Evolutionary conservation across 495 filamentous ascomycete genomes (phyloP).

Genomic region (Penicillium diatomitis): DNA sequence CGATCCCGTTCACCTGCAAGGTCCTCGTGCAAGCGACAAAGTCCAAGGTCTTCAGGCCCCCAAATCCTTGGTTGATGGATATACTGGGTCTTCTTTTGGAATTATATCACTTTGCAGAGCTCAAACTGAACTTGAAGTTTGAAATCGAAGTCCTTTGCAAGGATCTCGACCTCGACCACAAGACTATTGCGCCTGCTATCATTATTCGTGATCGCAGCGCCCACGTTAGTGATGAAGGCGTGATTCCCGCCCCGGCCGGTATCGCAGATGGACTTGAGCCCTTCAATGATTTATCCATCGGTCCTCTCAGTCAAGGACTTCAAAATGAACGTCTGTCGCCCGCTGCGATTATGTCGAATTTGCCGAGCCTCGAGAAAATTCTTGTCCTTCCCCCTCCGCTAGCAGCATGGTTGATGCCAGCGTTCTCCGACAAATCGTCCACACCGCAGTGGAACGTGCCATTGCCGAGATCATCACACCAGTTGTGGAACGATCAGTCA

Average conservation of each 20-base stretch:
- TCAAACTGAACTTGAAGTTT: constrained; percentile 94
- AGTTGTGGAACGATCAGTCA: constrained; percentile 93
- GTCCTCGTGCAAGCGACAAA: constrained; percentile 73
- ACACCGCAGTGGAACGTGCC: constrained; percentile 73
- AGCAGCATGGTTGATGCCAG: constrained; percentile 61
- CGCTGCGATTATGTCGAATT: constrained; percentile 57
- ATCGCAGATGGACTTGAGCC: constrained; percentile 63
- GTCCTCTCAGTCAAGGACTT: constrained; percentile 58
- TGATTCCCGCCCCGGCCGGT: constrained; percentile 31
- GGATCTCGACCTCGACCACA: constrained; percentile 79
- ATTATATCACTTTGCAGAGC: constrained; percentile 81
- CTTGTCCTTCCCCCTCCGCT: constrained; percentile 68
- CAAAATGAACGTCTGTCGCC: constrained; percentile 63
- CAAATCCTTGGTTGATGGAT: constrained; percentile 97
- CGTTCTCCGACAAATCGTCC: constrained; percentile 71
- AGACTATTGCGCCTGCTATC: constrained; percentile 72
- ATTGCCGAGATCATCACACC: constrained; percentile 92
- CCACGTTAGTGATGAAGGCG: constrained; percentile 46
- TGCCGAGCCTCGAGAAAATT: constrained; percentile 69
- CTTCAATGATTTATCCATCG: constrained; percentile 70
- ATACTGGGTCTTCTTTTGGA: constrained; percentile 81
- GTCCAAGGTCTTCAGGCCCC: constrained; percentile 85
- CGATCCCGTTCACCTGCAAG: constrained; percentile 95
- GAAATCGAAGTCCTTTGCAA: constrained; percentile 97
- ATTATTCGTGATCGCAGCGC: constrained; percentile 65